Percentiles rank a stretch among this genome's conserved stretches.
Evolutionary conservation across 2,329 filamentous ascomycete species (phyloP).

Genomic region (Penicillium sp.): DNA sequence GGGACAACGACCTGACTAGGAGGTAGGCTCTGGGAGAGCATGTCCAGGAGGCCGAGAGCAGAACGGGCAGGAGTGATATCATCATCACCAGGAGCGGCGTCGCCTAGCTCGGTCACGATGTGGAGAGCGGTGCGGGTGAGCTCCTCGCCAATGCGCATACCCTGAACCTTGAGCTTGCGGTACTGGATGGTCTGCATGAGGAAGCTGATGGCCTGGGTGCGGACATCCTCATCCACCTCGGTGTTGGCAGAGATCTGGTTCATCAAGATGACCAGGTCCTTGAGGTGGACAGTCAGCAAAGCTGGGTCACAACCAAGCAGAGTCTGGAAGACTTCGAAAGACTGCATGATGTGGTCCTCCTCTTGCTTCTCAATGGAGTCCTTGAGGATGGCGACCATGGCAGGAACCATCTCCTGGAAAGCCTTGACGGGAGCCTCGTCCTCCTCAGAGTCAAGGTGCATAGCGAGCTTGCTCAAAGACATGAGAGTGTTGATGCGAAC

Average conservation of each 20-base stretch:
- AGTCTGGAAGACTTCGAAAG: constrained; percentile 96
- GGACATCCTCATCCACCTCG: constrained; percentile 76
- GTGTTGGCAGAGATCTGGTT: constrained; percentile 78
- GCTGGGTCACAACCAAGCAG: constrained; percentile 86
- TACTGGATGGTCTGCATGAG: constrained; percentile 89
- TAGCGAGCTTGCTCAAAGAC: constrained; percentile 81
- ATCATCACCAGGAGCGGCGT: constrained; percentile 67
- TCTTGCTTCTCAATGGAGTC: constrained; percentile 74
- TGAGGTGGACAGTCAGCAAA: constrained; percentile 80
- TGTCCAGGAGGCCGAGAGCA: constrained; percentile 83
- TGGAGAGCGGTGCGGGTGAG: constrained; percentile 85
- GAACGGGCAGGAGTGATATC: constrained; percentile 82
- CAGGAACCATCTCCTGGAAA: constrained; percentile 77
- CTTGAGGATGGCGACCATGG: constrained; percentile 89
- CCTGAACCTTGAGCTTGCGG: constrained; percentile 93
- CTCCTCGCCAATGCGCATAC: constrained; percentile 79
- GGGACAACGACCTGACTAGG: constrained; percentile 93
- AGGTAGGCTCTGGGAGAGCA: constrained; percentile 82
- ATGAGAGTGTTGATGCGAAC: constrained; percentile 94
- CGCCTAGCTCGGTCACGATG: constrained; percentile 84
- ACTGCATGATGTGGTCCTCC: constrained; percentile 83
- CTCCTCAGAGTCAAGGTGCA: constrained; percentile 85
- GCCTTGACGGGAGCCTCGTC: constrained; percentile 69
- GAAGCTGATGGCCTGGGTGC: constrained; percentile 89
- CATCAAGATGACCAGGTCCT: constrained; percentile 91